Percentiles rank a stretch among this genome's conserved stretches.
Conservation (phyloP, 2,329 filamentous ascomycete species). For the Xylariaceae sp. region DNA sequence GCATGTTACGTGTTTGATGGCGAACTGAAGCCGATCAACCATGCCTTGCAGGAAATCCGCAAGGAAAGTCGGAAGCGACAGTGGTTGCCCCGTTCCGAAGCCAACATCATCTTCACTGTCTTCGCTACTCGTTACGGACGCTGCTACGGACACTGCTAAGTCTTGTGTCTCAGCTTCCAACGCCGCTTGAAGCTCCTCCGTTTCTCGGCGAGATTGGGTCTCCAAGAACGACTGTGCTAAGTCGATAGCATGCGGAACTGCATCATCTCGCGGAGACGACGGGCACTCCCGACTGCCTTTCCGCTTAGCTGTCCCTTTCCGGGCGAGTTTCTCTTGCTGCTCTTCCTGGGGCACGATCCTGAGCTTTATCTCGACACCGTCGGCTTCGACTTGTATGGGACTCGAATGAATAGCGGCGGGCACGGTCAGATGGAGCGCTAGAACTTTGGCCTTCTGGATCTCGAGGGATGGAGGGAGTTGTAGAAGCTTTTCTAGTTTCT, state of each 20-base stretch:
- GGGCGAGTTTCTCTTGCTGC: constrained; percentile 32
- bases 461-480: constrained; percentile 68
- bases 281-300: constrained; percentile 23
- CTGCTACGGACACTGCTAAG: constrained; percentile 55
- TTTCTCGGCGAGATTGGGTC: constrained; percentile 61
- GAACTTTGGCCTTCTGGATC: constrained; percentile 68
- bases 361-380: constrained; percentile 70
- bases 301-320: constrained; percentile 22
- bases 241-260: constrained; percentile 64
- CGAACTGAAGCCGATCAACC: constrained; percentile 63
- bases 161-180: constrained; percentile 58
- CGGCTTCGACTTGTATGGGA: constrained; percentile 74
- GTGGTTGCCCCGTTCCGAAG: constrained; percentile 63
- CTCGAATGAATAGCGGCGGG: constrained; percentile 84
- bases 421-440: constrained; percentile 72
- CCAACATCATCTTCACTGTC: constrained; percentile 57
- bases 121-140: constrained; percentile 56
- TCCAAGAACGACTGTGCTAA: constrained; percentile 75
- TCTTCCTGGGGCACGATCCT: constrained; percentile 44
- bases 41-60: constrained; percentile 69
- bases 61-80: constrained; percentile 66
- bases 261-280: constrained; percentile 28
- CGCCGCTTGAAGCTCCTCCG: constrained; percentile 62
- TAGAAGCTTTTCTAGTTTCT: constrained; percentile 76
- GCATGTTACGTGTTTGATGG: constrained; percentile 59